Evolutionary conservation across 176 grass and related monocot species (phyloP).

Genomic region (Oryza coarctata): DNA sequence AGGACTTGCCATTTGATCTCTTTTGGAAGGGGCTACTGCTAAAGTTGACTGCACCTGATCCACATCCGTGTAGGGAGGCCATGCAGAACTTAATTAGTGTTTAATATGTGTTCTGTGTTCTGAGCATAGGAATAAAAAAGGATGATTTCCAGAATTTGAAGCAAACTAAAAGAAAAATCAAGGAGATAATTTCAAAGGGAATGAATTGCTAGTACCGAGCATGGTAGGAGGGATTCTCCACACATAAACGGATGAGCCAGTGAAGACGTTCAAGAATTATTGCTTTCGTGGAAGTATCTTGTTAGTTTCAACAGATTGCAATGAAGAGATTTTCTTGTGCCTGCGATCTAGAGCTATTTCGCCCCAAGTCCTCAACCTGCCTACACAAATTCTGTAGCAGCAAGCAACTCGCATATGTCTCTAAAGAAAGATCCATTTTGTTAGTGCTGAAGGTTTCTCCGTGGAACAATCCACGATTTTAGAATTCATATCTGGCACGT

Average conservation of each 20-base stretch:
- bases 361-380: background rate
- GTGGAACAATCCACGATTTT: background rate
- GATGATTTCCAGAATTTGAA: background rate
- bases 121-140: background rate
- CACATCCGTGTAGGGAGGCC: background rate
- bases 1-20: background rate
- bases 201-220: background rate
- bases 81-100: constrained; percentile 15
- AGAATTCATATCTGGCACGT: background rate
- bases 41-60: background rate
- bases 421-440: background rate
- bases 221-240: background rate
- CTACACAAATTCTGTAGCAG: background rate
- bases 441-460: background rate
- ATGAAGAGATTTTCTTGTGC: background rate
- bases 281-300: background rate
- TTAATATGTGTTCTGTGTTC: background rate
- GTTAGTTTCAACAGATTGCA: background rate
- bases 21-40: background rate
- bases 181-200: background rate
- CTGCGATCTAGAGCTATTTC: background rate
- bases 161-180: background rate
- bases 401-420: background rate
- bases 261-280: background rate
- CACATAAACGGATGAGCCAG: background rate